A percentile compares a stretch with the other conserved stretches of the same genome.
These are phyloP conservation scores for Coemansia sp. DNA, from an alignment of 192 early-diverging fungal species.

Conservation along the genomic window DNA sequence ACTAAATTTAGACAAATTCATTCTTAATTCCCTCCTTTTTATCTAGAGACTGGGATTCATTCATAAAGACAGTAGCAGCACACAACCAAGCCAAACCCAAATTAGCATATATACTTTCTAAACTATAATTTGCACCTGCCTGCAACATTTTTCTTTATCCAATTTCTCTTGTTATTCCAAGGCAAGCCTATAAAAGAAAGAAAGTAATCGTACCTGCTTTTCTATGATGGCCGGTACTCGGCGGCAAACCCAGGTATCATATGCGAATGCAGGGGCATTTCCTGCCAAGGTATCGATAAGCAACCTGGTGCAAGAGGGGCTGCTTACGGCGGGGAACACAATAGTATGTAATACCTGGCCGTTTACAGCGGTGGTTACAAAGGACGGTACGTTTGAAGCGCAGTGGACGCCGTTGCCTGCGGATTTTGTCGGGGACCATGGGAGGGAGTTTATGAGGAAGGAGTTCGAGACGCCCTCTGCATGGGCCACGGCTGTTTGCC, in stretches of 20 bases:
- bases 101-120: too few relatives aligned
- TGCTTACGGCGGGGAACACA: slow-evolving; percentile 22
- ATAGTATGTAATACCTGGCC: slow-evolving; percentile 52
- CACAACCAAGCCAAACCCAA: too few relatives aligned
- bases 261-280: background rate
- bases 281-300: slow-evolving; percentile 30
- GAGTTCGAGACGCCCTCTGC: slow-evolving; percentile 63
- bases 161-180: too few relatives aligned
- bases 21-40: too few relatives aligned
- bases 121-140: too few relatives aligned
- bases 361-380: slow-evolving; percentile 38
- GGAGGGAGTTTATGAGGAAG: slow-evolving; percentile 40
- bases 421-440: slow-evolving; percentile 18
- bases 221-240: slow-evolving; percentile 25
- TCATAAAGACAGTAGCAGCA: too few relatives aligned
- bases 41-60: too few relatives aligned
- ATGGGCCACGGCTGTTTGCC: slow-evolving; percentile 62
- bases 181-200: too few relatives aligned
- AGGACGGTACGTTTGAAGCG: slow-evolving; percentile 28
- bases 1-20: too few relatives aligned
- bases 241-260: background rate
- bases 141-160: too few relatives aligned
- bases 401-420: slow-evolving; percentile 31
- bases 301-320: slow-evolving; percentile 32
- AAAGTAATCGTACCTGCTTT: too few relatives aligned